These are phyloP conservation scores for Mycena epipterygia DNA, from an alignment of 768 basidiomycete genomes.

Conservation along the genomic window DNA sequence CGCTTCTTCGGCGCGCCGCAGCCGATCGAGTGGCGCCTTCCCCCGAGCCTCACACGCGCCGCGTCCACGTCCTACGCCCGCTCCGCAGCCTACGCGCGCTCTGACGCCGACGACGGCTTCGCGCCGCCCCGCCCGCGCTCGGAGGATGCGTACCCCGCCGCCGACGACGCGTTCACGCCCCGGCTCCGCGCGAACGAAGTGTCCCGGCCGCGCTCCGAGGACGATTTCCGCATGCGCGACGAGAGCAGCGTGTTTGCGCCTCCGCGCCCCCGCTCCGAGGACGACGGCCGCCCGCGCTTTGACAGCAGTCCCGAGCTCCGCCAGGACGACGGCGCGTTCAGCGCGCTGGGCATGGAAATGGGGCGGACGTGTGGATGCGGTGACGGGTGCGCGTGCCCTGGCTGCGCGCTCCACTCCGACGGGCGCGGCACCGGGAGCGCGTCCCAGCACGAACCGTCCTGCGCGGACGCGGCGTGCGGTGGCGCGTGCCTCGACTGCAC, in stretches of 20 bases:
- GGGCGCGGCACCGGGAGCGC: constrained; percentile 50
- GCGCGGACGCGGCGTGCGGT: constrained; percentile 50
- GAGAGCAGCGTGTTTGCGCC: no score
- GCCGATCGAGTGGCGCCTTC: constrained; percentile 25
- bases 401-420: constrained; percentile 68
- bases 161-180: not conserved
- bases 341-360: no score
- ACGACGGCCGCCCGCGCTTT: no score
- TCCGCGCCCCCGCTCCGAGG: no score
- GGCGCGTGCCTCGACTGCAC: constrained; percentile 74
- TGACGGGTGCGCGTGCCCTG: constrained; percentile 72
- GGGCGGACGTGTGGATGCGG: constrained; percentile 68
- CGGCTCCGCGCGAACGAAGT: no score
- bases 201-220: not conserved
- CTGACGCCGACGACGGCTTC: not conserved
- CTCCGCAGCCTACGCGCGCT: not conserved
- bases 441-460: constrained; percentile 55
- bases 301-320: no score
- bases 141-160: not conserved
- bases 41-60: constrained; percentile 26
- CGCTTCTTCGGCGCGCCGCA: constrained; percentile 4
- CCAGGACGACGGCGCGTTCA: no score
- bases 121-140: not conserved
- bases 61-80: not conserved
- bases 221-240: not conserved